Evolutionary conservation across 2,329 filamentous ascomycete genomes (phyloP).

Genomic region (Pseudocercospora ulei): DNA sequence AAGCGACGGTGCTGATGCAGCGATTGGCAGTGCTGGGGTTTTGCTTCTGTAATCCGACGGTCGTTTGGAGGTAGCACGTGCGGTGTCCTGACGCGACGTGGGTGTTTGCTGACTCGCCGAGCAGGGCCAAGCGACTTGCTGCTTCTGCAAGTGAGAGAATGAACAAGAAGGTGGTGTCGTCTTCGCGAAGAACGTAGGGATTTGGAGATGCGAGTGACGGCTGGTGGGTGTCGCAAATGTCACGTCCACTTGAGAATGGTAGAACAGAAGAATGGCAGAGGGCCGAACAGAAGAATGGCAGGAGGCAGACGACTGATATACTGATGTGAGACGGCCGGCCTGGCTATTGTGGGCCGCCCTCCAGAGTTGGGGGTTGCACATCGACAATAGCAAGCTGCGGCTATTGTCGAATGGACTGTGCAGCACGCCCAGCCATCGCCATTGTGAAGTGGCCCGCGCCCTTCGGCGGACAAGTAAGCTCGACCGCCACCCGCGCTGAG

Average conservation of each 20-base stretch:
- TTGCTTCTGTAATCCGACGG: too few relatives aligned
- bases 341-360: slow-evolving; percentile 8
- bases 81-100: slow-evolving; percentile 14
- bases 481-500: neutral
- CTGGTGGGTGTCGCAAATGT: neutral
- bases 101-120: slow-evolving; percentile 13
- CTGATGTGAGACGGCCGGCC: slow-evolving; percentile 7
- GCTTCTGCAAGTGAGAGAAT: too few relatives aligned
- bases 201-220: neutral
- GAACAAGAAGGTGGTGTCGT: slow-evolving; percentile 8
- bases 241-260: slow-evolving; percentile 8
- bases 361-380: slow-evolving; percentile 8
- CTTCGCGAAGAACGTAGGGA: slow-evolving; percentile 5
- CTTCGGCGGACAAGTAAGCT: slow-evolving; percentile 1
- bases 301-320: slow-evolving; percentile 6
- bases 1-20: too few relatives aligned
- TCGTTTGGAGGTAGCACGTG: too few relatives aligned
- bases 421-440: neutral
- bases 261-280: slow-evolving; percentile 1
- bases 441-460: slow-evolving; percentile 2
- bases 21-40: too few relatives aligned
- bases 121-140: too few relatives aligned
- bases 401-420: slow-evolving; percentile 9
- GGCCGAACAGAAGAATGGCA: slow-evolving; percentile 1
- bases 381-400: slow-evolving; percentile 11